Conservation (phyloP, 108 stramenopile genomes). For the Mayamaea pseudoterrestris region DNA sequence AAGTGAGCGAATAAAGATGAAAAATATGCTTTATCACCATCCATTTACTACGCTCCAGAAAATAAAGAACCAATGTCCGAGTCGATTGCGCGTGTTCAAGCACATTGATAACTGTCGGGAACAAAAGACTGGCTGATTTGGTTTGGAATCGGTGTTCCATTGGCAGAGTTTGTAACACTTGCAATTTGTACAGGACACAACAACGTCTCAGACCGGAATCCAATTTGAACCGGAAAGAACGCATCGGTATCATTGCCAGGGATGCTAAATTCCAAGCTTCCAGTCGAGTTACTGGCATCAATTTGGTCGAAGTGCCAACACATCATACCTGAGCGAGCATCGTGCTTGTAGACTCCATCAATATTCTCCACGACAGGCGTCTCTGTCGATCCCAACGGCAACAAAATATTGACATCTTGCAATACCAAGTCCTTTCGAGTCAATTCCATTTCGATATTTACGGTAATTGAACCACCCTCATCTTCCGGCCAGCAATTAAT, state of each 20-base stretch:
- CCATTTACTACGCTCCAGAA: too few species aligned
- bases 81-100: too few species aligned
- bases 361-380: slow-evolving; percentile 73
- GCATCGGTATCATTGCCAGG: slow-evolving; percentile 67
- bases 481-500: slow-evolving; percentile 99
- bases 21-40: too few species aligned
- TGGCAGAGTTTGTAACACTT: slow-evolving; percentile 36
- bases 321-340: slow-evolving; percentile 81
- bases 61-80: too few species aligned
- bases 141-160: slow-evolving; percentile 72
- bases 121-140: slow-evolving; percentile 46
- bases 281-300: slow-evolving; percentile 71
- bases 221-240: slow-evolving; percentile 93
- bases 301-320: slow-evolving; percentile 93
- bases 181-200: slow-evolving; percentile 79
- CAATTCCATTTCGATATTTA: slow-evolving; percentile 93
- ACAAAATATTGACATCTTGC: slow-evolving; percentile 87
- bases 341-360: slow-evolving; percentile 90
- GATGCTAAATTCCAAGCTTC: slow-evolving; percentile 89
- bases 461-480: slow-evolving; percentile 89
- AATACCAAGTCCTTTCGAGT: slow-evolving; percentile 64
- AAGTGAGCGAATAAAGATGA: too few species aligned
- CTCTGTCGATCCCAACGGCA: slow-evolving; percentile 87
- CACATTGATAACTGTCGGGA: slow-evolving; percentile 66
- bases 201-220: slow-evolving; percentile 84